These are phyloP conservation scores for Auxenochlorella pyrenoidosa DNA, from an alignment of 139 green algal species.

Conservation along the genomic window DNA sequence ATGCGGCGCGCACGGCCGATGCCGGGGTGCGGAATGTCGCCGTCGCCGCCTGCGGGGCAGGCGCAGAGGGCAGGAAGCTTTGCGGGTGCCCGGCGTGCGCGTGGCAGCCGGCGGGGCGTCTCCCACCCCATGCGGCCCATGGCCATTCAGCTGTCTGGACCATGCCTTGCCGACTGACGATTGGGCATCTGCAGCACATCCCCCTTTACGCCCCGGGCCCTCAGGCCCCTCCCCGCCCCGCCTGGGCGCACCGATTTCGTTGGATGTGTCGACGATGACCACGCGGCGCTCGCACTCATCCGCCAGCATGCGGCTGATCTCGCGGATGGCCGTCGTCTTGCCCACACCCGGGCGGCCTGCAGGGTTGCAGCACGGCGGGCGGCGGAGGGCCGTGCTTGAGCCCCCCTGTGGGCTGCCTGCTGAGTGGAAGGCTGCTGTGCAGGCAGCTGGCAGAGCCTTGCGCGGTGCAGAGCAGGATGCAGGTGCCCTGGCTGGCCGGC, in stretches of 20 bases:
- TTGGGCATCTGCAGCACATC: too few species aligned
- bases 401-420: too few species aligned
- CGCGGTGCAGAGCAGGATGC: not conserved
- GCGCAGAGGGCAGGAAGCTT: too few species aligned
- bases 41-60: constrained; percentile 76
- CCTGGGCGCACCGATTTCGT: constrained; percentile 85
- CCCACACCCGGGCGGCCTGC: constrained; percentile 87
- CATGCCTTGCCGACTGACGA: too few species aligned
- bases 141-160: too few species aligned
- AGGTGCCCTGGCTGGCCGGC: not conserved
- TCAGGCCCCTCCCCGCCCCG: too few species aligned
- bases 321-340: constrained; percentile 95
- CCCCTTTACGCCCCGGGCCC: too few species aligned
- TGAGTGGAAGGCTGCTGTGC: not conserved
- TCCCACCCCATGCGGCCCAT: too few species aligned
- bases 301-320: constrained; percentile 76
- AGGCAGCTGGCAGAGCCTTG: not conserved
- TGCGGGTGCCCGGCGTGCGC: too few species aligned
- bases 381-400: too few species aligned
- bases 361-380: not conserved
- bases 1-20: constrained; percentile 94
- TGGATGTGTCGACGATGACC: constrained; percentile 85
- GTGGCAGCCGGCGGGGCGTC: too few species aligned
- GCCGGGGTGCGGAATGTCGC: constrained; percentile 93
- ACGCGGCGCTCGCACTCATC: constrained; percentile 49